A percentile compares a stretch with the other conserved stretches of the same genome.
These are phyloP conservation scores for Coemansia sp. DNA, from an alignment of 192 early-diverging fungal genomes.

Conservation along the genomic window DNA sequence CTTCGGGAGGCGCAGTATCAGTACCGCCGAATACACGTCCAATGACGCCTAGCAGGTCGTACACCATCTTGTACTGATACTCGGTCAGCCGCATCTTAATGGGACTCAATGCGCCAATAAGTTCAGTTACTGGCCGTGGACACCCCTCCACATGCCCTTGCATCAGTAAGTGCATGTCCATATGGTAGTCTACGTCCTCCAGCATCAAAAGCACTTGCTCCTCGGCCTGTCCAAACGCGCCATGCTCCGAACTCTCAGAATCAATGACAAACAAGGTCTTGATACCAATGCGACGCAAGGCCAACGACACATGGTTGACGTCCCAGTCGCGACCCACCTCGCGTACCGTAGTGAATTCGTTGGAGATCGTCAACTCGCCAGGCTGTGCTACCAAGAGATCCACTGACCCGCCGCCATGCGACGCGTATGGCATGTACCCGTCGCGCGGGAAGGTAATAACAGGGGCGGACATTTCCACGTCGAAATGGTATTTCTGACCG, in stretches of 20 bases:
- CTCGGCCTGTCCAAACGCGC: conserved; percentile 44
- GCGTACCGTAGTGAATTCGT: conserved; percentile 67
- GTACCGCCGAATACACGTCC: conserved; percentile 43
- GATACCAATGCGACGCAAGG: conserved; percentile 62
- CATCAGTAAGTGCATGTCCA: conserved; percentile 70
- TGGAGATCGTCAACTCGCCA: conserved; percentile 84
- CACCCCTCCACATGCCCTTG: conserved; percentile 59
- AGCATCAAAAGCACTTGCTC: conserved; percentile 71
- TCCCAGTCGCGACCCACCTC: conserved; percentile 52
- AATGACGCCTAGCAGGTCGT: conserved; percentile 58
- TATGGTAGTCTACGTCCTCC: conserved; percentile 74
- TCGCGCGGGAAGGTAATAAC: conserved; percentile 80
- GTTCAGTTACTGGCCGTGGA: conserved; percentile 62
- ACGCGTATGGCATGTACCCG: conserved; percentile 43
- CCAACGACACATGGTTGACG: conserved; percentile 68
- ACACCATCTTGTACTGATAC: conserved; percentile 82
- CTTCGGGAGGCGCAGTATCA: conserved; percentile 13
- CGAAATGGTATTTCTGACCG: conserved; percentile 74
- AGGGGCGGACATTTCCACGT: conserved; percentile 82
- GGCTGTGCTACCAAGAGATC: conserved; percentile 80
- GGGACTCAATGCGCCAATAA: conserved; percentile 71
- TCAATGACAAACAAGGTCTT: conserved; percentile 59
- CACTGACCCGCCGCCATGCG: conserved; percentile 12
- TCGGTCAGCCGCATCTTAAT: conserved; percentile 78
- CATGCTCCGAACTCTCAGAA: conserved; percentile 52